Percentiles rank a stretch among this genome's conserved stretches.
These are phyloP conservation scores for Calonectria hongkongensis DNA, from an alignment of 2,329 filamentous ascomycete genomes.

Conservation along the genomic window DNA sequence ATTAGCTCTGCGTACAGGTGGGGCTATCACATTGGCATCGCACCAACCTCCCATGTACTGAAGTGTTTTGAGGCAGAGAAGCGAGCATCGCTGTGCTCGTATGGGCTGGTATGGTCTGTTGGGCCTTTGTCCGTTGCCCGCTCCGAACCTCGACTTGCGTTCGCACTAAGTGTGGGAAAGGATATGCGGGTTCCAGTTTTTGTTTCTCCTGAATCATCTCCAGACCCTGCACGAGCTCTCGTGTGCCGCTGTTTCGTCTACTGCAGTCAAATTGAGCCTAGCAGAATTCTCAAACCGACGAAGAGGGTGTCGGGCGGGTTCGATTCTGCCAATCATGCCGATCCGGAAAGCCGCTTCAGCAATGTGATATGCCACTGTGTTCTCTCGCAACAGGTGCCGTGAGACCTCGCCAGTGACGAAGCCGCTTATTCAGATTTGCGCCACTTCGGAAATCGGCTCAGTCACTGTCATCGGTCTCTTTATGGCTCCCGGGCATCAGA, in stretches of 20 bases:
- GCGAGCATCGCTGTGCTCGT: background rate
- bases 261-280: constrained; percentile 7
- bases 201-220: background rate
- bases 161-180: background rate
- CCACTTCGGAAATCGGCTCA: background rate
- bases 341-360: background rate
- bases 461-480: background rate
- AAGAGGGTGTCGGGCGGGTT: constrained; percentile 2
- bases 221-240: background rate
- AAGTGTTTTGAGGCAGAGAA: constrained; percentile 1
- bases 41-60: background rate
- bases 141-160: background rate
- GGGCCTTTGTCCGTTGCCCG: no score
- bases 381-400: background rate
- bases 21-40: background rate
- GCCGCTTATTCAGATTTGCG: background rate
- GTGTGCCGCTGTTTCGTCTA: background rate
- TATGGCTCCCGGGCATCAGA: background rate
- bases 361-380: constrained; percentile 6
- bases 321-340: background rate
- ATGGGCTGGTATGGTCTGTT: background rate
- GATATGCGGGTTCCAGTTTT: background rate
- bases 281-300: background rate
- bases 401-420: background rate
- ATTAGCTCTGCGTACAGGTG: constrained; percentile 10